Percentiles rank a stretch among this genome's conserved stretches.
phyloP scores from a whole-genome alignment of 2,329 filamentous ascomycete genomes.

The Apiospora saccharicola region DNA sequence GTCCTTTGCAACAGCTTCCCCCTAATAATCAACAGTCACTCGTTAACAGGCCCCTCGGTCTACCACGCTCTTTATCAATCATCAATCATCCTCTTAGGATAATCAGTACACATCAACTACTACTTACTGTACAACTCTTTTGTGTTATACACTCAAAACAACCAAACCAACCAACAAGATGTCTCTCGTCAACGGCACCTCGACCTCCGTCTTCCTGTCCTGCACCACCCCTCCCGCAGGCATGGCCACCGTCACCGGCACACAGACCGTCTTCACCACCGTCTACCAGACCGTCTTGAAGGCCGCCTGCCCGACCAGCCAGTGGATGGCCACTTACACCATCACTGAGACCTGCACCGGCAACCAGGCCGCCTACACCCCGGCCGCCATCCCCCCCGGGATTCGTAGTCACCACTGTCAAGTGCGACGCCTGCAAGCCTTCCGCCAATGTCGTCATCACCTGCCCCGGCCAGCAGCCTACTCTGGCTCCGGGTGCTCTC shows the following conservation, averaged over 20 bases:
- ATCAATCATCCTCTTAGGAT: not conserved
- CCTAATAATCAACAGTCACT: conserved; percentile 30
- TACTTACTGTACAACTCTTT: conserved; percentile 10
- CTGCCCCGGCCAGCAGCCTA: conserved; percentile 44
- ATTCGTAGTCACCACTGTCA: conserved; percentile 48
- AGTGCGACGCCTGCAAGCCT: conserved; percentile 43
- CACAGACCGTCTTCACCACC: conserved; percentile 44
- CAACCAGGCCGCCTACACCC: conserved; percentile 39
- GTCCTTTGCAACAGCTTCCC: conserved; percentile 25
- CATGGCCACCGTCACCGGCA: conserved; percentile 22
- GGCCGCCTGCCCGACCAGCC: conserved; percentile 47
- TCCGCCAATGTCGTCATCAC: conserved; percentile 45
- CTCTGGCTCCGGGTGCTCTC: conserved; percentile 32
- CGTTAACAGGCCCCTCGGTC: conserved; percentile 25
- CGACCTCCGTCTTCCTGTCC: conserved; percentile 37
- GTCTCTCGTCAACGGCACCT: conserved; percentile 36
- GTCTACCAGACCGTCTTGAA: conserved; percentile 47
- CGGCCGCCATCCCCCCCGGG: conserved; percentile 45
- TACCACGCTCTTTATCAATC: conserved; percentile 23
- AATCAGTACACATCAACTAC: conserved; percentile 18
- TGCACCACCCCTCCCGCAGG: conserved; percentile 37
- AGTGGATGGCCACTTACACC: conserved; percentile 51
- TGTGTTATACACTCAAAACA: not conserved
- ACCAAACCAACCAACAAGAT: conserved; percentile 31
- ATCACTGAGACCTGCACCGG: conserved; percentile 47